Evolutionary conservation across 257 asterid species (phyloP).

Genomic region (Anisodus tanguticus): DNA sequence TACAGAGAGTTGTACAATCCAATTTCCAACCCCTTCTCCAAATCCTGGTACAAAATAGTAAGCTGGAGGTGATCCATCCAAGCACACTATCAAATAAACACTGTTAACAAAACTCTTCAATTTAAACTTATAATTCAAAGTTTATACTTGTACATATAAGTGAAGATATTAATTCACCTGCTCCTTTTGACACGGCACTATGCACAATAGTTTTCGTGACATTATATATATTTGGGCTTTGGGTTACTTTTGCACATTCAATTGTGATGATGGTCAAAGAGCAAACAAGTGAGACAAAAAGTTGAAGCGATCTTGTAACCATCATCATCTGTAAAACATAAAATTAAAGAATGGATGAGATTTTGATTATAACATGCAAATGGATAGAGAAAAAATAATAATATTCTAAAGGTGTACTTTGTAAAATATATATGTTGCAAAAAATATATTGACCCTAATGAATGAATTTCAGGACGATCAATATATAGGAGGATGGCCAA

Average conservation of each 20-base stretch:
- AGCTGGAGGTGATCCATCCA: conserved; percentile 31
- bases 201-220: background rate
- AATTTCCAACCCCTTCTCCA: conserved; percentile 8
- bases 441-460: background rate
- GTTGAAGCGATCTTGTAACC: conserved; percentile 4
- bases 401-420: background rate
- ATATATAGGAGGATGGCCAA: background rate
- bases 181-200: conserved; percentile 25
- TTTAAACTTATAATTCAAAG: background rate
- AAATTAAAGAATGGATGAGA: background rate
- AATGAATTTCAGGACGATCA: background rate
- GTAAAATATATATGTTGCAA: conserved; percentile 15
- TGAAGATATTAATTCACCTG: conserved; percentile 18
- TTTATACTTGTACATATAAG: background rate
- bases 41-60: conserved; percentile 26
- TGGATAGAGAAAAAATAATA: background rate
- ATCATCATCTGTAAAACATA: conserved; percentile 20
- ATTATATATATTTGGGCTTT: background rate
- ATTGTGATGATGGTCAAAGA: conserved; percentile 16
- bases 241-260: background rate
- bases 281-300: background rate
- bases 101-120: background rate
- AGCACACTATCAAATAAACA: conserved; percentile 11
- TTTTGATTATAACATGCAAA: background rate
- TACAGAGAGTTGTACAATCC: conserved; percentile 16